phyloP scores from a whole-genome alignment of 306 rosid species.

The Begonia fuchsioides region DNA sequence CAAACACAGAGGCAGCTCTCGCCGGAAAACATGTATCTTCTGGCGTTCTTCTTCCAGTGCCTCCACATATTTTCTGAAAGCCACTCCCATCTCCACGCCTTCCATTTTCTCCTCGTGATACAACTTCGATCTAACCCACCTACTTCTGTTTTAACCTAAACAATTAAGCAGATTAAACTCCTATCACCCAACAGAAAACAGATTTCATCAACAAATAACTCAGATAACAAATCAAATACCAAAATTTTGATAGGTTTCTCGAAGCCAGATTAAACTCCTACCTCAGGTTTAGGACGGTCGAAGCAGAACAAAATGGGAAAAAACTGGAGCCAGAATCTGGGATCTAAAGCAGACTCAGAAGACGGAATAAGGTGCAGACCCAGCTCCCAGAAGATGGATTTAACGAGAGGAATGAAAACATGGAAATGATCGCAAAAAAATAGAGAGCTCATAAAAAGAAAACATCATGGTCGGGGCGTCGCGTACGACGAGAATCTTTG shows the following conservation, averaged over 20 bases:
- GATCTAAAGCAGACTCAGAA: conserved; percentile 49
- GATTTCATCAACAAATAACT: background rate
- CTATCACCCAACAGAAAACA: conserved; percentile 23
- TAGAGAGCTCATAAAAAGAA: background rate
- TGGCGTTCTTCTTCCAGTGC: conserved; percentile 22
- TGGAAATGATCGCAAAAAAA: background rate
- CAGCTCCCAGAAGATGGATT: background rate
- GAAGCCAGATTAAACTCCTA: no score
- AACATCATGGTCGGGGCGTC: conserved; percentile 74
- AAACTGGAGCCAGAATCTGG: conserved; percentile 22
- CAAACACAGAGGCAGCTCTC: conserved; percentile 69
- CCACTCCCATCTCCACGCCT: conserved; percentile 1
- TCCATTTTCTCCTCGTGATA: background rate
- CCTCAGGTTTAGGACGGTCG: no score
- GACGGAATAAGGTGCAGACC: conserved; percentile 29
- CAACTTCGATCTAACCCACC: background rate
- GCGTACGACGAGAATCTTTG: conserved; percentile 58
- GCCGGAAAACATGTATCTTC: conserved; percentile 58
- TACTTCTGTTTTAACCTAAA: no score
- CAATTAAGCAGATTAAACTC: background rate
- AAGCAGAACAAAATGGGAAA: no score
- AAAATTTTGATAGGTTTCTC: no score
- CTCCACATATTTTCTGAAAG: conserved; percentile 2
- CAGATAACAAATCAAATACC: background rate
- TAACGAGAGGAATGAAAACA: conserved; percentile 1